phyloP scores from a whole-genome alignment of 176 grass and related monocot genomes.

The Triticum urartu region DNA sequence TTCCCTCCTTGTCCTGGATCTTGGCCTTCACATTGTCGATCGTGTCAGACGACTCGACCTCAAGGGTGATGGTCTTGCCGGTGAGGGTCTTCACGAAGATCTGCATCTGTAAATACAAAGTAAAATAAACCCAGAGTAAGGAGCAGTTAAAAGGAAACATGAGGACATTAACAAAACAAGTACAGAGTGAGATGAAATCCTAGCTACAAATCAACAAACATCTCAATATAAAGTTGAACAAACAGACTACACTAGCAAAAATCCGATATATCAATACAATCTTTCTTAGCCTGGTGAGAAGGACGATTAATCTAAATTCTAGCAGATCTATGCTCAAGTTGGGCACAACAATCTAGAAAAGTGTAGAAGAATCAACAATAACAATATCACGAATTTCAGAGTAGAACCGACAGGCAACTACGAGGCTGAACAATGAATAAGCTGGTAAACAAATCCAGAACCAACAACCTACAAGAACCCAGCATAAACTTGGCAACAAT shows the following conservation, averaged over 20 bases:
- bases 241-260: too few relatives aligned
- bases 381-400: too few relatives aligned
- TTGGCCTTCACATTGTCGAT: too few relatives aligned
- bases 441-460: too few relatives aligned
- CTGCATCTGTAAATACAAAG: conserved; percentile 28
- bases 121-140: background rate
- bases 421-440: too few relatives aligned
- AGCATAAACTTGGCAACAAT: too few relatives aligned
- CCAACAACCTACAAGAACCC: too few relatives aligned
- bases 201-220: background rate
- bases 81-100: conserved; percentile 61
- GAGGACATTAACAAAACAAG: background rate
- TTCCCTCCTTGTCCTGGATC: conserved; percentile 75
- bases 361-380: background rate
- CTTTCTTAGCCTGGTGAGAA: too few relatives aligned
- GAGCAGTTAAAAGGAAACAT: background rate
- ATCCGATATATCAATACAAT: too few relatives aligned
- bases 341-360: background rate
- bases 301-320: too few relatives aligned
- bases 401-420: too few relatives aligned
- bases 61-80: conserved; percentile 45
- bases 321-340: background rate
- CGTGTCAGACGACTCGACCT: conserved; percentile 29
- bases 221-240: background rate
- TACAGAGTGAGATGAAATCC: background rate